Evolutionary conservation across 805 yeast genomes (phyloP).

Genomic region (Starmerella potacharoeniae): DNA sequence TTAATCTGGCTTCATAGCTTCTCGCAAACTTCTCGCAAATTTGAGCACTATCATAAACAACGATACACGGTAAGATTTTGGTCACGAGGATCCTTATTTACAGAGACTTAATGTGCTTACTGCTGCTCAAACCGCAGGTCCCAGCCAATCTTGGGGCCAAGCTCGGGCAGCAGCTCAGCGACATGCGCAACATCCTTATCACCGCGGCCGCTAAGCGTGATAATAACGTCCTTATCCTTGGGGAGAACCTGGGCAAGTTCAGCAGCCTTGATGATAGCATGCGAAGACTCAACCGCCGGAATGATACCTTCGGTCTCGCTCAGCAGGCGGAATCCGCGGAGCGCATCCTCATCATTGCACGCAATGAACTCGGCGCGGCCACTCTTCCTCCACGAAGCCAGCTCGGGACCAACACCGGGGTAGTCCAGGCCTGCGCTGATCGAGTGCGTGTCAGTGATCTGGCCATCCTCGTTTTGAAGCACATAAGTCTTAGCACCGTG

Average conservation of each 20-base stretch:
- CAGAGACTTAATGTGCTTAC: neutral
- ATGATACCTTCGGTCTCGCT: conserved; percentile 95
- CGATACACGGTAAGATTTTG: too few relatives aligned
- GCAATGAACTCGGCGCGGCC: conserved; percentile 88
- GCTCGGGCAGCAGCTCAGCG: conserved; percentile 80
- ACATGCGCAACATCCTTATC: conserved; percentile 98
- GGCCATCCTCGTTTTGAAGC: conserved; percentile 85
- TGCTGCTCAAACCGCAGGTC: conserved; percentile 60
- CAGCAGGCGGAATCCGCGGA: conserved; percentile 75
- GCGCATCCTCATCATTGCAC: conserved; percentile 91
- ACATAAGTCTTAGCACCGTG: conserved; percentile 96
- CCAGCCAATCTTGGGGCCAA: conserved; percentile 92
- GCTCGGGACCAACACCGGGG: conserved; percentile 99
- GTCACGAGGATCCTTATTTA: neutral
- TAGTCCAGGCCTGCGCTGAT: conserved; percentile 97
- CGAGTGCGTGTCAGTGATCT: conserved; percentile 94
- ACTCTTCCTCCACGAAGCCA: conserved; percentile 86
- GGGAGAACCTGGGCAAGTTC: conserved; percentile 75
- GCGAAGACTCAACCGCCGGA: conserved; percentile 96
- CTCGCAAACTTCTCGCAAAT: too few relatives aligned
- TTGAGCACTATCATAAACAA: too few relatives aligned
- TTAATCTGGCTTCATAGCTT: too few relatives aligned
- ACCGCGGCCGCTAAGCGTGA: conserved; percentile 95
- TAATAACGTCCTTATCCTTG: conserved; percentile 68
- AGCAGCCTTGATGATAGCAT: conserved; percentile 86